Evolutionary conservation across 2,329 filamentous ascomycete species (phyloP), one percentile per base, ranked within the genome.

Genomic region (Berkeleyomyces rouxiae): DNA sequence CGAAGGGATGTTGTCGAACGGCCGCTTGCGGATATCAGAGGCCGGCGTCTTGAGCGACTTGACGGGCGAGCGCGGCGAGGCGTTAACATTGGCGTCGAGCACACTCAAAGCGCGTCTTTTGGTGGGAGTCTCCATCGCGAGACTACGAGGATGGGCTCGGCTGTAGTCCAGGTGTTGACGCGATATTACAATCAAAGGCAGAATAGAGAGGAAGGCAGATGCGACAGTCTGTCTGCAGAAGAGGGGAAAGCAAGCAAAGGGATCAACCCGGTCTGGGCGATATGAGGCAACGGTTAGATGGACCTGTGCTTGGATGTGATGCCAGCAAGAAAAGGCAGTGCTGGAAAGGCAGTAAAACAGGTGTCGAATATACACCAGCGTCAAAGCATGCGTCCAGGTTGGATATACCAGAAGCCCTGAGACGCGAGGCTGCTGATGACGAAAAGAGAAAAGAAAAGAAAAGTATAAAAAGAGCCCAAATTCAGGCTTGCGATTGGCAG

Each of bases 101-200:
- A 61, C 57, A 37, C 61, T 58, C 43, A 66, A 64, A 55, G 64
- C 65, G 64, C 64, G 64, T 64, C 65, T 62, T 47, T 64, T 63
- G 40, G 39, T 63, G 10, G 65, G 65, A n/a, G 65, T 64, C 44
- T 60, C 58, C 59, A 63, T 64, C 9, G 47, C 42, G 55, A 58
- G 61, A 23, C 31, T 23, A 23, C 23, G 23, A 23, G 23, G 23
- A 23, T 2, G 23, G 23, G 23, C 23, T 23, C 1, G 23, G 23
- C 23, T 23, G 23, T 23, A 23, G 23, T 23, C 2, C 42, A 43
- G n/a, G 10, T 36, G 49, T 31, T 33, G 49, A 53, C 49, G 49
- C 49, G 49, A 53, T 53, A 11, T 37, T 13, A 43, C 10, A 33
- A 7, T 6, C 9, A 7, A 31, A 16, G 13, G 42, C 42, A 43